A percentile compares a stretch with the other conserved stretches of the same genome.
phyloP scores from a whole-genome alignment of 306 rosid species.

The Quercus cerris region DNA sequence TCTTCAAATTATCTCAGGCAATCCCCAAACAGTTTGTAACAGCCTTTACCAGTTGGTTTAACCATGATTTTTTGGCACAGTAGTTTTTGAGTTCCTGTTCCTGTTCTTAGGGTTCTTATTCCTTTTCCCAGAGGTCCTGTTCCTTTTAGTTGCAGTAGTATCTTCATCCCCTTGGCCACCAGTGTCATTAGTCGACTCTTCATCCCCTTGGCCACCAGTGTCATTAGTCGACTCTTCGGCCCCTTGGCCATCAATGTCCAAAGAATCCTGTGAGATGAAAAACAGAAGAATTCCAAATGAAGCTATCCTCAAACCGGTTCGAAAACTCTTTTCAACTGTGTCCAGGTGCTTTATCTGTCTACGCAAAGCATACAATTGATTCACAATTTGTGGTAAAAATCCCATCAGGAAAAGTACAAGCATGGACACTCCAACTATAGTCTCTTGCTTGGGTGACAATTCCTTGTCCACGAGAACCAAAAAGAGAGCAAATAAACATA shows the following conservation, averaged over 20 bases:
- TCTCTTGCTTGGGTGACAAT: slow-evolving; percentile 35
- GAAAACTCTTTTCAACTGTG: slow-evolving; percentile 38
- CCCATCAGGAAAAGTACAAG: slow-evolving; percentile 57
- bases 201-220: no score
- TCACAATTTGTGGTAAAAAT: slow-evolving; percentile 50
- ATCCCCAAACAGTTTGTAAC: no score
- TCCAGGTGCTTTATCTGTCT: slow-evolving; percentile 55
- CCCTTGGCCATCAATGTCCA: neutral
- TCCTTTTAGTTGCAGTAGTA: slow-evolving; percentile 24
- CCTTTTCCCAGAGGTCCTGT: slow-evolving; percentile 28
- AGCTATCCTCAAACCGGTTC: slow-evolving; percentile 54
- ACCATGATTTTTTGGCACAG: slow-evolving; percentile 32
- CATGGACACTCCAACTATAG: slow-evolving; percentile 54
- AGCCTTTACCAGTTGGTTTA: slow-evolving; percentile 55
- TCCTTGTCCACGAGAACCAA: slow-evolving; percentile 40
- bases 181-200: no score
- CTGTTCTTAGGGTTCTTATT: slow-evolving; percentile 1
- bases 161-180: neutral
- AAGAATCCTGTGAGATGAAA: slow-evolving; percentile 48
- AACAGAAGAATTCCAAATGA: slow-evolving; percentile 51
- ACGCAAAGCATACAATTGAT: slow-evolving; percentile 74
- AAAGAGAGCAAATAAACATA: slow-evolving; percentile 46
- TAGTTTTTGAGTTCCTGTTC: no score
- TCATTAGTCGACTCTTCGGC: no score
- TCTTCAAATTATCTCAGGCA: no score